phyloP scores from a whole-genome alignment of 441 rosid species.

The Populus hybrid region DNA sequence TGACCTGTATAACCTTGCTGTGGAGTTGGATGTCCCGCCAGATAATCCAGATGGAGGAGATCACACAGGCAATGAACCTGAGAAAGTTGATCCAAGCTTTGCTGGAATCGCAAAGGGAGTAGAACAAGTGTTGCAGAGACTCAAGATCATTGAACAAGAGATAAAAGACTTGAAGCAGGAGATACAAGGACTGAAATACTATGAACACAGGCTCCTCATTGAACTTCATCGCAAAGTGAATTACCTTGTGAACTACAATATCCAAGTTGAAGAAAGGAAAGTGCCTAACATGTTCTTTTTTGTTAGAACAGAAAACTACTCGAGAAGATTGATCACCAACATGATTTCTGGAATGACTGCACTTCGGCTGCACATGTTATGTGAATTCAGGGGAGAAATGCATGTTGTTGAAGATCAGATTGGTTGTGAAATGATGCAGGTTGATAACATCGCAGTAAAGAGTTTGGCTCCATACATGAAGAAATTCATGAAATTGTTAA shows the following conservation, averaged over 20 bases:
- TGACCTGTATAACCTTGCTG: constrained; percentile 78
- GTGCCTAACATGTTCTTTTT: constrained; percentile 95
- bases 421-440: constrained; percentile 91
- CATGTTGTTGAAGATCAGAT: constrained; percentile 87
- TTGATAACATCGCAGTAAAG: constrained; percentile 70
- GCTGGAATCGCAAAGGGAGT: constrained; percentile 89
- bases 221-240: constrained; percentile 88
- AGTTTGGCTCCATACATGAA: constrained; percentile 84
- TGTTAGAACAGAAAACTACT: constrained; percentile 75
- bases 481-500: constrained; percentile 76
- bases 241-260: constrained; percentile 83
- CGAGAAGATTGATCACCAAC: constrained; percentile 75
- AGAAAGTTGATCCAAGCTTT: constrained; percentile 71
- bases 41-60: constrained; percentile 51
- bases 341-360: constrained; percentile 83
- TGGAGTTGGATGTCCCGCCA: constrained; percentile 76
- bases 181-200: constrained; percentile 90
- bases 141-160: constrained; percentile 94
- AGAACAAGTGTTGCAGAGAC: constrained; percentile 78
- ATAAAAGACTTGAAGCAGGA: constrained; percentile 92
- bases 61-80: constrained; percentile 42
- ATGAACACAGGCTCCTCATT: constrained; percentile 77
- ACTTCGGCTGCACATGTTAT: constrained; percentile 83
- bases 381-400: constrained; percentile 85
- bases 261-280: constrained; percentile 82